A percentile compares a stretch with the other conserved stretches of the same genome.
These are phyloP conservation scores for Rheum nobile DNA, from an alignment of 148 eudicot species.

Conservation along the genomic window DNA sequence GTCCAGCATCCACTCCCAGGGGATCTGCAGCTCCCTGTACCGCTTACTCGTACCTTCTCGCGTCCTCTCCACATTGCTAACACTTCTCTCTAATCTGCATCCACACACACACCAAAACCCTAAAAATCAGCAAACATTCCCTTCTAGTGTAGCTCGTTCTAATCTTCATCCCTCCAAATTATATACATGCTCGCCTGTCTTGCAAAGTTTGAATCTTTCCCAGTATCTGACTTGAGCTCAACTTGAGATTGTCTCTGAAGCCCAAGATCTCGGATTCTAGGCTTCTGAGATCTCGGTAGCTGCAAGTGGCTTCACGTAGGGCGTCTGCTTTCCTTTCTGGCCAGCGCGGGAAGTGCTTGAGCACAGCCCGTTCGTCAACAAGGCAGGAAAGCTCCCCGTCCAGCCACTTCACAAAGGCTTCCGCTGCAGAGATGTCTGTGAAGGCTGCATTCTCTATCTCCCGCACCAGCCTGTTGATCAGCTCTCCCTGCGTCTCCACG, in stretches of 20 bases:
- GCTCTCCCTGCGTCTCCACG: constrained; percentile 58
- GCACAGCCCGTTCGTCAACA: constrained; percentile 83
- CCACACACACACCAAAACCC: neutral
- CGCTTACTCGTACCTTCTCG: constrained; percentile 56
- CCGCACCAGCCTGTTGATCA: constrained; percentile 29
- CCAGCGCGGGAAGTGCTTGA: constrained; percentile 78
- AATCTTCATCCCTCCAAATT: neutral
- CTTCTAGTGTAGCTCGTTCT: neutral
- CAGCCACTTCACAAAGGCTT: constrained; percentile 65
- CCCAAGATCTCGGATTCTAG: constrained; percentile 40
- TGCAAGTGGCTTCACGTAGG: constrained; percentile 67
- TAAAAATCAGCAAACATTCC: neutral
- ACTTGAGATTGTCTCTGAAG: constrained; percentile 45
- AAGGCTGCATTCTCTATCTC: constrained; percentile 54
- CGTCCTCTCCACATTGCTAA: constrained; percentile 38
- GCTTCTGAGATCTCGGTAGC: constrained; percentile 50
- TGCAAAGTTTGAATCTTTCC: constrained; percentile 53
- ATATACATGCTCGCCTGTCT: constrained; percentile 66
- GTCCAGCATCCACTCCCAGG: constrained; percentile 77
- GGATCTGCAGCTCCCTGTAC: constrained; percentile 58
- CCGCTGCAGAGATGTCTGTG: constrained; percentile 48
- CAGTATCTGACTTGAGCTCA: constrained; percentile 31
- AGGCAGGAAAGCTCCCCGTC: constrained; percentile 62
- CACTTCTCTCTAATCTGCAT: constrained; percentile 55
- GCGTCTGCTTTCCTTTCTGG: constrained; percentile 84